Evolutionary conservation across 805 yeast genomes (phyloP).

Genomic region (Saccharomycodes ludwigii): DNA sequence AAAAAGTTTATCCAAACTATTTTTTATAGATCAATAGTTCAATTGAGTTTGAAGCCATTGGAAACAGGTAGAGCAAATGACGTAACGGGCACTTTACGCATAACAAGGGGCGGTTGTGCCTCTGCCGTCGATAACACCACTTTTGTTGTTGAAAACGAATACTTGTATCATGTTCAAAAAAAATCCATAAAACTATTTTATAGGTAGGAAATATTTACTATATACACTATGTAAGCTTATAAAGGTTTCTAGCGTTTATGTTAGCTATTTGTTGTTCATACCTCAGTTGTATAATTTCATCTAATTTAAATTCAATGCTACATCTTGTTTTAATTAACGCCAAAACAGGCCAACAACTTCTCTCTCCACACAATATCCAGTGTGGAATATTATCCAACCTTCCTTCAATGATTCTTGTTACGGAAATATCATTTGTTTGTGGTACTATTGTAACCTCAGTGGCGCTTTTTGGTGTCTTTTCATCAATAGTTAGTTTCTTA

Average conservation of each 20-base stretch:
- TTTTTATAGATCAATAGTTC: constrained; percentile 16
- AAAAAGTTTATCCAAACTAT: constrained; percentile 14
- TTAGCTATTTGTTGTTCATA: too few relatives aligned
- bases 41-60: constrained; percentile 49
- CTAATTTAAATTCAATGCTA: constrained; percentile 79
- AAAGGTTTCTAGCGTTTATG: too few relatives aligned
- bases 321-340: constrained; percentile 81
- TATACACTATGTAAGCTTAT: too few relatives aligned
- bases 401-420: constrained; percentile 69
- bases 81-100: constrained; percentile 57
- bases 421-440: constrained; percentile 57
- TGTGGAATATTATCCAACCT: constrained; percentile 71
- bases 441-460: constrained; percentile 89
- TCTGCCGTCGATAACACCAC: constrained; percentile 13
- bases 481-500: constrained; percentile 75
- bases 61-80: constrained; percentile 76
- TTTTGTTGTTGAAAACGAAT: constrained; percentile 44
- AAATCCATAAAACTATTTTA: constrained; percentile 36
- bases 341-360: constrained; percentile 85
- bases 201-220: constrained; percentile 20
- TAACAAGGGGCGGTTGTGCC: constrained; percentile 43
- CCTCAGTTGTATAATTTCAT: constrained; percentile 53
- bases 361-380: constrained; percentile 85
- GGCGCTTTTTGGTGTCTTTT: constrained; percentile 66
- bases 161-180: constrained; percentile 44